Conservation (phyloP, 176 grass and related monocot species). For the Ananas comosus region DNA sequence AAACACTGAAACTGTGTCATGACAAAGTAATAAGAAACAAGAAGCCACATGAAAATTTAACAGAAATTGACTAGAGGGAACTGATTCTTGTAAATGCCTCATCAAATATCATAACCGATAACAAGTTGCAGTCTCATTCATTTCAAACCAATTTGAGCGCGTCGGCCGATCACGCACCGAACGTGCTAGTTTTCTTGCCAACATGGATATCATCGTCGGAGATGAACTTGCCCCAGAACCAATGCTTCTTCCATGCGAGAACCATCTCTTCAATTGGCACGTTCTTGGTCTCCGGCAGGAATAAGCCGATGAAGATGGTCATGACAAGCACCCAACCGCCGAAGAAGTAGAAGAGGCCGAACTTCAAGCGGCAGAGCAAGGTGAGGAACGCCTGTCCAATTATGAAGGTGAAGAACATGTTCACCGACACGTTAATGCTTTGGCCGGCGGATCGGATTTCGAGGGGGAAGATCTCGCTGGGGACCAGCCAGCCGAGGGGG, state of each 20-base stretch:
- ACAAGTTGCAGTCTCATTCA: too few relatives aligned
- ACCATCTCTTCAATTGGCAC: background rate
- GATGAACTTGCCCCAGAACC: background rate
- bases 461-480: constrained; percentile 1
- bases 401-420: constrained; percentile 3
- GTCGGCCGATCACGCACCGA: too few relatives aligned
- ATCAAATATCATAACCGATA: too few relatives aligned
- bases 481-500: constrained; percentile 10
- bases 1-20: too few relatives aligned
- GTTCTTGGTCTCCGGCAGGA: constrained; percentile 2
- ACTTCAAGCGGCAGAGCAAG: background rate
- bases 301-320: background rate
- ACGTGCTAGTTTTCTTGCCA: too few relatives aligned
- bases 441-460: constrained; percentile 15
- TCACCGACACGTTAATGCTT: constrained; percentile 16
- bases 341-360: background rate
- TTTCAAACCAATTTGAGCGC: too few relatives aligned
- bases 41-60: too few relatives aligned
- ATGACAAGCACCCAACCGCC: background rate
- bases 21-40: too few relatives aligned
- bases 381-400: background rate
- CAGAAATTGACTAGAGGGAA: too few relatives aligned
- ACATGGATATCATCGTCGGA: background rate
- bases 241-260: background rate
- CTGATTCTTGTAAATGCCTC: too few relatives aligned